Evolutionary conservation across 495 filamentous ascomycete genomes (phyloP).

Genomic region (Penicillium longicatenatum): DNA sequence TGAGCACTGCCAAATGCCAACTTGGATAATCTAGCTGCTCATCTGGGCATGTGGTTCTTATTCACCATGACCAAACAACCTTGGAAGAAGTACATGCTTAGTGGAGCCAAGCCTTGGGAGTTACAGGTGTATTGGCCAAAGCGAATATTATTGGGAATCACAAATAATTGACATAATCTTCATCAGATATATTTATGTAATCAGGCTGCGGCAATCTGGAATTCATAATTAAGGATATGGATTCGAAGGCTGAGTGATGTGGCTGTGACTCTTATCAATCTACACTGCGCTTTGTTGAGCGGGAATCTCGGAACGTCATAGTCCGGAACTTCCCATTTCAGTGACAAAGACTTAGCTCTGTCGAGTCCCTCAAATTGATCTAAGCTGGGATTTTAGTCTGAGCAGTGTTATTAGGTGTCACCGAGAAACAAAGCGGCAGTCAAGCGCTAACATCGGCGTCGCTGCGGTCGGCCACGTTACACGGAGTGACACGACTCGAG

Average conservation of each 20-base stretch:
- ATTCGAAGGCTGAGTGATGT: background rate
- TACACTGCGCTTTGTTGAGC: background rate
- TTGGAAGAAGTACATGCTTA: too few species aligned
- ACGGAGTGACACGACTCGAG: background rate
- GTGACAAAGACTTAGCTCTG: background rate
- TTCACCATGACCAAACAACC: too few species aligned
- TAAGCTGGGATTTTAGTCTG: background rate
- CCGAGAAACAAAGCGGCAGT: constrained; percentile 1
- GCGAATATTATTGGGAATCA: too few species aligned
- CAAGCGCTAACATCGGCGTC: constrained; percentile 1
- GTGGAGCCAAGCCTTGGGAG: too few species aligned
- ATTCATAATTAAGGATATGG: background rate
- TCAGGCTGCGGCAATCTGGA: background rate
- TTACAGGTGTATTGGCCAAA: too few species aligned
- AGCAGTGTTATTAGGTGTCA: background rate
- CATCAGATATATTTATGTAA: too few species aligned
- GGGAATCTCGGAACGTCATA: background rate
- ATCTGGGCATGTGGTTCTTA: too few species aligned
- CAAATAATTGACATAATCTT: too few species aligned
- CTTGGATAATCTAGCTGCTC: too few species aligned
- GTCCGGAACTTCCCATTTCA: too few species aligned
- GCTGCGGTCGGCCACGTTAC: constrained; percentile 3
- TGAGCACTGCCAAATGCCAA: background rate
- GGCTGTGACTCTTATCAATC: background rate
- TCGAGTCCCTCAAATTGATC: background rate